phyloP scores from a whole-genome alignment of 2,329 filamentous ascomycete genomes.

The Fusarium tjaetaba region DNA sequence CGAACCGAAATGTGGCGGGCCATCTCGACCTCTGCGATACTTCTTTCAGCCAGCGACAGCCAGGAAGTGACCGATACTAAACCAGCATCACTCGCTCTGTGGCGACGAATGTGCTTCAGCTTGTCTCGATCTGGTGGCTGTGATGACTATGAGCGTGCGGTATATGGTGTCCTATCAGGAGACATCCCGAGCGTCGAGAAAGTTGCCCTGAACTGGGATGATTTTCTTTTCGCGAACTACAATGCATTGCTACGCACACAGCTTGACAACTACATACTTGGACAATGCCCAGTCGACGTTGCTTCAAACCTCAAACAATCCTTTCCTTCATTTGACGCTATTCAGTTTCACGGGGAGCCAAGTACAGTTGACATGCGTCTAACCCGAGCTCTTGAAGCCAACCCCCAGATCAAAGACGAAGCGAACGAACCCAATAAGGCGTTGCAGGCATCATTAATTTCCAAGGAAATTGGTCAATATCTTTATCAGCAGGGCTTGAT shows the following conservation, averaged over 20 bases:
- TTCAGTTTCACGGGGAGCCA: conserved; percentile 69
- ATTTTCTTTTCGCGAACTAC: conserved; percentile 86
- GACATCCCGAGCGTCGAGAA: conserved; percentile 81
- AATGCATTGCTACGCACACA: conserved; percentile 84
- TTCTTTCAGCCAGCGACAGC: conserved; percentile 62
- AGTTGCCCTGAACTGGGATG: conserved; percentile 84
- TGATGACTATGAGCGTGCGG: conserved; percentile 84
- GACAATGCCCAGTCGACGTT: conserved; percentile 62
- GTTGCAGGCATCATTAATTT: conserved; percentile 79
- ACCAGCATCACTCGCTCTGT: conserved; percentile 66
- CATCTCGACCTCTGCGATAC: conserved; percentile 79
- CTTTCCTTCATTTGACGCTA: conserved; percentile 71
- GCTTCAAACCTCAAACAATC: conserved; percentile 65
- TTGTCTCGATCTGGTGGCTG: conserved; percentile 74
- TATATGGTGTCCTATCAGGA: conserved; percentile 90
- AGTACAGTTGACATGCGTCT: conserved; percentile 65
- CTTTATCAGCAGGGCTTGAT: conserved; percentile 67
- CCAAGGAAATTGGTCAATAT: conserved; percentile 67
- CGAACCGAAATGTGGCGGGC: conserved; percentile 91
- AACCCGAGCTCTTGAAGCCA: conserved; percentile 68
- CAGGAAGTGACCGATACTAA: conserved; percentile 50
- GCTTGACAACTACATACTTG: conserved; percentile 76
- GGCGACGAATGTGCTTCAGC: conserved; percentile 81
- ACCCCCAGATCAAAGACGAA: conserved; percentile 65
- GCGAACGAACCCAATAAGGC: conserved; percentile 75